Evolutionary conservation across 179 eudicot species (phyloP).

Genomic region (Corrigiola litoralis): DNA sequence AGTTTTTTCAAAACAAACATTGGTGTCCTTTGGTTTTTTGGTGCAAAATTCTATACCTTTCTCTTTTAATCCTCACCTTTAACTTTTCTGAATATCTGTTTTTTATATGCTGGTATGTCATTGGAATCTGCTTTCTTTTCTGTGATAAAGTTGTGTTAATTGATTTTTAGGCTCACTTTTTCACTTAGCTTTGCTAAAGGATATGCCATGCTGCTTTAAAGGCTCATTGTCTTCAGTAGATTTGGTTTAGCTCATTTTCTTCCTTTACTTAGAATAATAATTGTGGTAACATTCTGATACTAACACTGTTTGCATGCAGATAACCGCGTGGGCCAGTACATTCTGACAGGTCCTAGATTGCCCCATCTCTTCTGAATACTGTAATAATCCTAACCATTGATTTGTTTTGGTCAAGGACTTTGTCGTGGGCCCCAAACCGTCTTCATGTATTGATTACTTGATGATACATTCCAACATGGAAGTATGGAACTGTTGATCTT

Average conservation of each 20-base stretch:
- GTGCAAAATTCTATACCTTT: conserved; percentile 10
- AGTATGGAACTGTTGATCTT: too few species aligned
- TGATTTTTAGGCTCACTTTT: conserved; percentile 31
- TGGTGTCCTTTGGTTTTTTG: conserved; percentile 20
- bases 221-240: background rate
- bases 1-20: conserved; percentile 18
- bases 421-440: too few species aligned
- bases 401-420: too few species aligned
- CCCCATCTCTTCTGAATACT: too few species aligned
- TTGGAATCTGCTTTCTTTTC: conserved; percentile 45
- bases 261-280: conserved; percentile 10
- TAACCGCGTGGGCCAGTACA: background rate
- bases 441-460: too few species aligned
- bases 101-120: conserved; percentile 25
- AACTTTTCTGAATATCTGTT: conserved; percentile 12
- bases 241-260: conserved; percentile 8
- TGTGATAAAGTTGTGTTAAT: conserved; percentile 26
- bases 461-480: too few species aligned
- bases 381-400: too few species aligned
- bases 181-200: conserved; percentile 24
- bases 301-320: too few species aligned
- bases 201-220: conserved; percentile 32
- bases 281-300: conserved; percentile 4
- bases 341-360: background rate
- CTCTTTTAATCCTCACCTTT: conserved; percentile 6